Base-by-base conservation (phyloP, 2,329 filamentous ascomycete genomes). In the Fusarium austroafricanum region DNA sequence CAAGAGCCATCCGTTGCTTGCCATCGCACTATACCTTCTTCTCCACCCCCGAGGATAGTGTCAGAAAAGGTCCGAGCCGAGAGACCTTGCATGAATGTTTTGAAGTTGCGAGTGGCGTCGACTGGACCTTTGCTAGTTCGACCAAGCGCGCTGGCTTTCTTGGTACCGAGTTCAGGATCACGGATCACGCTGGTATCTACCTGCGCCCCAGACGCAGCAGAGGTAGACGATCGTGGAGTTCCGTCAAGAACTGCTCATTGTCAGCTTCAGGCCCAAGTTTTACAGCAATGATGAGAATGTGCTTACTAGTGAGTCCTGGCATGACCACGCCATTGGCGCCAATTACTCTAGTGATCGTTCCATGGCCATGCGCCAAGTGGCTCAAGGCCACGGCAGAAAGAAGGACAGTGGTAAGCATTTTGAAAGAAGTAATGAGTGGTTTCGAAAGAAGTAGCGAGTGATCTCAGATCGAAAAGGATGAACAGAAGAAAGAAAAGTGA, bases 111-210 rank as follows among this genome's bases (percentile, higher is more conserved):
- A 15, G 33, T 3, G 3, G 6, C 31, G 14, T 58, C 55, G 2
- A 58, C 50, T 39, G 55, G 40, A 5, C 50, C 50, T 21, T 58
- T 55, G n/a, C 55, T 45, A 8, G 40, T 58, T 12, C 50, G 50
- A 6, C 55, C 55, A 46, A 58, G 50, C 5, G 50, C 40, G 4
- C 50, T 55, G 5, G 55, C 33, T 6, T 33, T 39, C 3, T 6
- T 58, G 4, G 50, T 58, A 11, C 6, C 33, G 12, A 58, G 55
- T 10, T 58, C 55, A 0, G 50, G 50, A 11, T 58, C 40, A 33
- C 55, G 50, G 14, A 58, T 58, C 2, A 58, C 55, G 20, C 55
- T 58, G 10, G 55, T 58, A 55, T 58, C 50, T 14, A 6, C 40
- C 33, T 58, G 55, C 0, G 31, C 55, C 2, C 55, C 50, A 10